Base-by-base conservation (phyloP, 1,284 basidiomycete genomes). In the Gymnopus androsaceus region DNA sequence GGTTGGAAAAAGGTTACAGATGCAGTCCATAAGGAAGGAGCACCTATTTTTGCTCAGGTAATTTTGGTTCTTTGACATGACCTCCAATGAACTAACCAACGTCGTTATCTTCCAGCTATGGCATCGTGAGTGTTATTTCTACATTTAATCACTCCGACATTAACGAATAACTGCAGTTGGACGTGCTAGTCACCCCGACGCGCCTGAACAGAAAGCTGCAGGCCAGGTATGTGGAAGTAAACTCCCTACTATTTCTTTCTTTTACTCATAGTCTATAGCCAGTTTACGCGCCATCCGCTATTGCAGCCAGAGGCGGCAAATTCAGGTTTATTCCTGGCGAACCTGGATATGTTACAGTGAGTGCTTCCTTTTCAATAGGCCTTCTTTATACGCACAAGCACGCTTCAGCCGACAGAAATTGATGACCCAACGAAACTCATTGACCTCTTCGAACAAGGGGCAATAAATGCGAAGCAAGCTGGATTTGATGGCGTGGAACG, bases 401-500 rank as follows among this genome's bases (percentile, higher is more conserved):
- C 25, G 5, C 52, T n/a, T 54, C 38, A 78, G 75, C 76, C 77
- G 4, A 76, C 74, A 14, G 71, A 69, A 1, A 58, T 79, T 23
- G 67, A 71, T n/a, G 76, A 81, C 47, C 76, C 77, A 1, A 65
- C 65, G 50, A 65, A 67, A 1, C 61, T 79, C 51, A 68, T 84
- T 34, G 70, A 67, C 0, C 67, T 76, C 47, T 87, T 79, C 67
- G 75, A 69, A 36, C 62, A 79, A 44, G 82, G 82, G 0, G 83
- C 84, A 3, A 63, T 76, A 41, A 80, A 80, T 54, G 82, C 84
- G 3, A 77, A 82, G 48, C 72, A 77, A 62, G 83, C 84, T 25
- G 85, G 84, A 0, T 87, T 87, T 61, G 85, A 89, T 61, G 84
- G 84, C 31, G 79, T 87, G 33, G 85, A 88, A 70, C 52, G 77